A percentile compares a stretch with the other conserved stretches of the same genome.
phyloP scores from a whole-genome alignment of 805 yeast species.

The Nakazawaea peltata region DNA sequence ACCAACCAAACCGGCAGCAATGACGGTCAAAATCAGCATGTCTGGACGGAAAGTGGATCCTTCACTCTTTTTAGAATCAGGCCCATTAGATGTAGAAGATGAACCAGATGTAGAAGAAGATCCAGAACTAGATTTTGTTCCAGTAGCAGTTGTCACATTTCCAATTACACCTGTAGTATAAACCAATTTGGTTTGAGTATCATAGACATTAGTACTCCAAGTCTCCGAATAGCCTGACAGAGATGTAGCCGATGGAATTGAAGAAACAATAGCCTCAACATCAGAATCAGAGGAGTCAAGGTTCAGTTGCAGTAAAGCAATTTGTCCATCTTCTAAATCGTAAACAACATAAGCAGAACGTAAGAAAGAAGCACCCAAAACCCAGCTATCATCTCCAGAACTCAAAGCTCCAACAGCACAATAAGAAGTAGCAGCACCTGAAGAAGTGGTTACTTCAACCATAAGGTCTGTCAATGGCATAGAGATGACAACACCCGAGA shows the following conservation, averaged over 20 bases:
- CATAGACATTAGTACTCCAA: constrained; percentile 21
- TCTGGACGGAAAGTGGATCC: neutral
- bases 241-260: constrained; percentile 43
- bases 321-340: constrained; percentile 37
- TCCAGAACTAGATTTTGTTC: neutral
- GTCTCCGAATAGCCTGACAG: constrained; percentile 41
- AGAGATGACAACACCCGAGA: constrained; percentile 49
- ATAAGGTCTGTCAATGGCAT: constrained; percentile 34
- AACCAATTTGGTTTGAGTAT: constrained; percentile 1
- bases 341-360: constrained; percentile 46
- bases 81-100: neutral
- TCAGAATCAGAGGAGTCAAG: constrained; percentile 20
- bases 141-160: neutral
- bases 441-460: constrained; percentile 13
- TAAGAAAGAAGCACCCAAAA: constrained; percentile 48
- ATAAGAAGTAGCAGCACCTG: constrained; percentile 16
- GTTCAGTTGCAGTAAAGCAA: constrained; percentile 40
- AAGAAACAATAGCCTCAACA: constrained; percentile 34
- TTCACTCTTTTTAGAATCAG: neutral
- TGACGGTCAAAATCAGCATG: neutral
- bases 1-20: neutral
- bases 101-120: neutral
- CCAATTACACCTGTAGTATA: constrained; percentile 1
- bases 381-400: constrained; percentile 25
- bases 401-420: constrained; percentile 38